Evolutionary conservation across 1,284 basidiomycete genomes (phyloP), one percentile per base, ranked within the genome.

Genomic region (Cryptococcus maquisensis): DNA sequence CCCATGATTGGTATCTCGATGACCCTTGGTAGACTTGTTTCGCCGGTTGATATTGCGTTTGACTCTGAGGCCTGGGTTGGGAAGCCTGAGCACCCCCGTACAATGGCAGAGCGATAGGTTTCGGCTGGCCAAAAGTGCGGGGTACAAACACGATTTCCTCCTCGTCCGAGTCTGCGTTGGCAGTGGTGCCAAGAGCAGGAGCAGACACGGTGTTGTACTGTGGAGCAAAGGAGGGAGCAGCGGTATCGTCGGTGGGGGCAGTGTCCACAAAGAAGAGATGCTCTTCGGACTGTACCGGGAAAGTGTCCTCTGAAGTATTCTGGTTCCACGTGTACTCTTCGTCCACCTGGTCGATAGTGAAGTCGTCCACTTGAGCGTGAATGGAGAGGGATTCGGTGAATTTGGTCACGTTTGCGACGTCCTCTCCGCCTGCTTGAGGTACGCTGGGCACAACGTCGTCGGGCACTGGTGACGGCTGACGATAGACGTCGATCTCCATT

Each of bases 111-210:
- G 53, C 42, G 53, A 72, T 64, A 1, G 71, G 65, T 53, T 63
- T 38, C 3, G 66, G 69, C 49, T 70, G 51, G 12, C 28, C 28
- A 38, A 58, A 69, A 21, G 59, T 63, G 12, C 60, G 57, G 0
- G 73, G 73, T 2, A 57, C 59, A 55, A 71, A 73, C 38, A 77
- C 56, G 44, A 77, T 73, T 23, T 71, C 56, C 39, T 76, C 74
- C 7, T 71, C 71, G 4, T 69, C 63, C 4, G 64, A 61, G 1
- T 48, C 49, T 3, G 28, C 20, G 13, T 20, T 24, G 3, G 21
- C n/a, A 15, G 42, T 16, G 13, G 53, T 39, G n/a, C 71, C 64
- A 4, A 71, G 48, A 3, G 64, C 51, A 3, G 41, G 20, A 18
- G 51, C 46, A 0, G 42, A 9, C 0, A 59, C 20, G 10, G 59